These are phyloP conservation scores for Parasitella parasitica DNA, from an alignment of 371 early-diverging fungal genomes.

Conservation along the genomic window DNA sequence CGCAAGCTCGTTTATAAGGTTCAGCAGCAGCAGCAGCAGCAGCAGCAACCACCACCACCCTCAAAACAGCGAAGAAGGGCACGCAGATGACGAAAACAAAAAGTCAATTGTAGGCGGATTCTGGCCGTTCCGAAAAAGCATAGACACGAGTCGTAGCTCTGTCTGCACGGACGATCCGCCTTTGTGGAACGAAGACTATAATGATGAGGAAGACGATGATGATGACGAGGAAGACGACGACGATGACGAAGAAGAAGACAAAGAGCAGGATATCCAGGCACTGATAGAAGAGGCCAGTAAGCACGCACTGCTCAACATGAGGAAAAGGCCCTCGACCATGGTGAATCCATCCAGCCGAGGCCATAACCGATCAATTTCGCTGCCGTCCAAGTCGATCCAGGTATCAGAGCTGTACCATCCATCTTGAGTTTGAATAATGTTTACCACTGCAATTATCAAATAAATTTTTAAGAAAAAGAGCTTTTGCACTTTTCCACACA, in stretches of 20 bases:
- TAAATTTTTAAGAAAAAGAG: background rate
- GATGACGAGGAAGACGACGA: slow-evolving; percentile 12
- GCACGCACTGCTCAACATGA: background rate
- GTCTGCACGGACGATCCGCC: background rate
- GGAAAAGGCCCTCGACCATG: background rate
- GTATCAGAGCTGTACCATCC: background rate
- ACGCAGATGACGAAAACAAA: slow-evolving; percentile 8
- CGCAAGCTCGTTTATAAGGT: slow-evolving; percentile 13
- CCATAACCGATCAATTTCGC: slow-evolving; percentile 20
- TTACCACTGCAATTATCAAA: background rate
- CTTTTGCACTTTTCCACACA: too few species aligned
- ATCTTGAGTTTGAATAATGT: background rate
- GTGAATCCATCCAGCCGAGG: background rate
- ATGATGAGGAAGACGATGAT: slow-evolving; percentile 15
- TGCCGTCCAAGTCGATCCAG: slow-evolving; percentile 12
- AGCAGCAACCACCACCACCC: background rate
- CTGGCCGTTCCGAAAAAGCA: slow-evolving; percentile 27
- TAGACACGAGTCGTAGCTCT: slow-evolving; percentile 5
- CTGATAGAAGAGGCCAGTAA: background rate
- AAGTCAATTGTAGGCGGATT: slow-evolving; percentile 16
- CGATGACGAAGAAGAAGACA: background rate
- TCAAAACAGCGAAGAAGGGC: background rate
- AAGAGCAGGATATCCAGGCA: background rate
- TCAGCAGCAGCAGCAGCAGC: background rate
- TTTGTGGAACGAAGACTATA: slow-evolving; percentile 19